Evolutionary conservation across 768 basidiomycete genomes (phyloP), one percentile per base, ranked within the genome.

Genomic region (Leucocoprinus sp.): DNA sequence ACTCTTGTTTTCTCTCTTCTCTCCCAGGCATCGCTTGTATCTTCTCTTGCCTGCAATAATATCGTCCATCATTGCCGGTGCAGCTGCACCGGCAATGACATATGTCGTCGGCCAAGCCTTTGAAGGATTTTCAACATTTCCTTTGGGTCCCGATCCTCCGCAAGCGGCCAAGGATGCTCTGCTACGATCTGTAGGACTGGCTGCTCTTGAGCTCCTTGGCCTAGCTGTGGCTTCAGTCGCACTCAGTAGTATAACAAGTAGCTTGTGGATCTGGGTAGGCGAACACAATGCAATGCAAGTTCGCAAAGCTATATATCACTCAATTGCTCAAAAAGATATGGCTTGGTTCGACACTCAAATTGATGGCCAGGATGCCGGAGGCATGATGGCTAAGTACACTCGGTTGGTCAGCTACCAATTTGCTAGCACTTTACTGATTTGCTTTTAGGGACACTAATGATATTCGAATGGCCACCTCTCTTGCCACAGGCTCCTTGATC

Each of bases 321-420:
- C 80, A 1, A 76, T 96, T 21, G 72, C 78, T 12, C 57, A 56
- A 18, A 84, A 82, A 56, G 80, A 82, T 17, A 84, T 95, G 76
- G 71, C 72, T n/a, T 96, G 93, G 93, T 96, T 91, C 59, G 93
- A 96, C 63, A 62, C 75, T 31, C 81, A 86, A 46, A 82, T 84
- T 74, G 79, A 77, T 43, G 64, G 65, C 18, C 38, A 53, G 7
- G 80, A 78, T 50, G 90, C 91, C 40, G 91, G 85, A 49, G 93
- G 92, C 17, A 69, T 96, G 35, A 93, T 95, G 92, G 83, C 89
- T 43, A 88, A 91, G 58, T 97, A 96, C 60, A 76, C 85, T 26
- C 80, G 80, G 91, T 89, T 46, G 40, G 64, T 57, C 22, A 18
- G 7, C 8, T 15, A 12, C 8, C 26, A 4, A 4, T 23, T 42